Base-by-base conservation (phyloP, 495 filamentous ascomycete species). In the Elasticomyces elasticus region DNA sequence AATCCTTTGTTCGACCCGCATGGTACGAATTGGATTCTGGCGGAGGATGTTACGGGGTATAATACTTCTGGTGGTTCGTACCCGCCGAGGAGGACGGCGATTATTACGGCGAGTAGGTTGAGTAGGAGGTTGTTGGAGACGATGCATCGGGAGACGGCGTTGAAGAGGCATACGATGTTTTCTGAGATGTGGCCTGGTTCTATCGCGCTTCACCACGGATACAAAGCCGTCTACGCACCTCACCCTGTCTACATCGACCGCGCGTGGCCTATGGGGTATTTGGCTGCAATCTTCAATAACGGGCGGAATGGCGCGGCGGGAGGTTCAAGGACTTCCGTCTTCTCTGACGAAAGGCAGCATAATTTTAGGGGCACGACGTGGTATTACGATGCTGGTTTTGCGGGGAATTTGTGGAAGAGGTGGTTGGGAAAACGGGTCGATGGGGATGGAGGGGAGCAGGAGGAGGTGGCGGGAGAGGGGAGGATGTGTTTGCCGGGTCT, bases 141-240 rank as follows among this genome's bases (percentile, higher is more conserved):
- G 22, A 98, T 98, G 92, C 92, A 98, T 71, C 76, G 78, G 51
- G 90, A 95, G 64, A 94, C 86, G 22, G 78, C 78, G 1, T 76
- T 86, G 61, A 75, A 83, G 49, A 86, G 84, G 48, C 91, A 91
- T 69, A 84, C 83, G 58, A 90, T 92, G 71, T 97, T 95, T 72
- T 85, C 87, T 0, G 92, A 98, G 67, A 96, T 96, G 89, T 96
- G 86, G 86, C 85, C 90, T 0, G 84, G 84, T 17, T 87, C 85
- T 0, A 76, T 81, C 4, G 86, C 90, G 7, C 75, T 98, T 2
- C 94, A 97, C 49, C 92, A 97, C 64, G 92, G 92, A 11, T 81
- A 87, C 73, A 98, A 98, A 70, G 92, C 87, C 42, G 92, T 98
- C 22, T 95, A 83, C 62, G 88, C 83, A 12, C 92, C 92, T 1